Base-by-base conservation (phyloP, 1,284 basidiomycete genomes). In the Trichosporon ovoides region DNA sequence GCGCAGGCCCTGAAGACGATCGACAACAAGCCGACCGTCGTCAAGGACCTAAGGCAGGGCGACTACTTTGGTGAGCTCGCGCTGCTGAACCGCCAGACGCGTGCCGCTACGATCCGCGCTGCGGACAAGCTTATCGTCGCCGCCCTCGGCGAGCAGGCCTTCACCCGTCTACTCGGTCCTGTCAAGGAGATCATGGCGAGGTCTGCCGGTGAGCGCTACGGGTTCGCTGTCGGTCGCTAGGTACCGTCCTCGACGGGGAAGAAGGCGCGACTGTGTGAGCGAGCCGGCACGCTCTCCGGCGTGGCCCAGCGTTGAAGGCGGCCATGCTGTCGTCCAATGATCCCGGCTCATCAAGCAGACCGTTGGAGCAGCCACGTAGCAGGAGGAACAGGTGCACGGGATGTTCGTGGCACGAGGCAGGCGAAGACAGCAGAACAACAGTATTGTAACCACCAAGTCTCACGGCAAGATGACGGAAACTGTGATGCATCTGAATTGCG, bases 11-110 rank as follows among this genome's bases (percentile, higher is more conserved):
- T 88, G 58, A 96, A 97, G 80, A 79, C 80, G 58, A 80, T 78
- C 24, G 82, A 84, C 46, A 86, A 85, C 0, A 79, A 81, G 52
- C 87, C 89, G 64, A 80, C 86, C 20, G 79, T 82, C 10, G 89
- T 97, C 12, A 89, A 88, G 16, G 83, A 80, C 57, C 83, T 91
- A 54, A 83, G 81, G 67, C 90, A 92, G 69, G 95, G 95, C 13
- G 94, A 98, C 77, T 98, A 98, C 83, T 98, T 98, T 81, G 95
- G 95, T 77, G 92, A 97, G 74, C 80, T 92, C 22, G 89, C 89
- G 9, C 80, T 97, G 37, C 82, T 93, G 57, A 88, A 89, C 65
- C 83, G 88, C 34, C 88, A 88, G 38, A 91, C 92, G 13, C 87
- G 94, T 56, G 92, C 92, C 0, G 94, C 94, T 6, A 97, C 95